Percentiles rank a stretch among this genome's conserved stretches.
phyloP scores from a whole-genome alignment of 139 green algal species.

The Diplosphaera chodatii region DNA sequence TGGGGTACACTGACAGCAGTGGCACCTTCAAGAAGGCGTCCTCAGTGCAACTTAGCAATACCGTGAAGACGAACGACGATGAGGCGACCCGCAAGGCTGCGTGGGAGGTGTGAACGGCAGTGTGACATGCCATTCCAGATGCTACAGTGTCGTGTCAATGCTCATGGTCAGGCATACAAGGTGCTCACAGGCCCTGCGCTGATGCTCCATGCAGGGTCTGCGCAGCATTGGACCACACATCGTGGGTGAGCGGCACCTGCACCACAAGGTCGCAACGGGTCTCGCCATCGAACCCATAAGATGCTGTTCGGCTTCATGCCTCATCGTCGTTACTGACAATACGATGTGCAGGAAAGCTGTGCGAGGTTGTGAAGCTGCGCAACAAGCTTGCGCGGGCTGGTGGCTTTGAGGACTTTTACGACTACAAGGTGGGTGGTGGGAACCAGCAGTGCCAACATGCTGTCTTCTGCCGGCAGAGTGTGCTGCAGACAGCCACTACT shows the following conservation, averaged over 20 bases:
- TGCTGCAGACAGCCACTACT: no score
- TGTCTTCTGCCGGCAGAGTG: no score
- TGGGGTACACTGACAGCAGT: constrained; percentile 52
- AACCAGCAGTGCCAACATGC: no score
- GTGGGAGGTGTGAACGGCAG: constrained; percentile 68
- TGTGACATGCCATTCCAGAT: no score
- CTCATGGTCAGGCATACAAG: no score
- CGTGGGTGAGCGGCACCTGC: constrained; percentile 5
- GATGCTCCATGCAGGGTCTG: constrained; percentile 35
- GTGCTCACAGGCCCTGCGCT: no score
- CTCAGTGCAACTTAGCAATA: constrained; percentile 65
- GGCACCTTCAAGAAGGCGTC: constrained; percentile 35
- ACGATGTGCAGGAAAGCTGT: constrained; percentile 41
- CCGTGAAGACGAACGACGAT: constrained; percentile 50
- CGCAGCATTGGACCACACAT: constrained; percentile 66
- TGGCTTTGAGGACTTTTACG: constrained; percentile 73
- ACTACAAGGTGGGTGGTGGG: no score
- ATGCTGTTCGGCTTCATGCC: no score
- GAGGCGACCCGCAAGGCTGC: constrained; percentile 57
- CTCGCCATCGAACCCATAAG: no score
- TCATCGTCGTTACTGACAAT: no score
- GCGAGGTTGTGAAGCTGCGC: constrained; percentile 73
- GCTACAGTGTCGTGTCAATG: no score
- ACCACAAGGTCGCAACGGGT: no score
- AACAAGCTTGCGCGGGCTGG: constrained; percentile 58